Conservation (phyloP, 2,329 filamentous ascomycete genomes). For the Kalmusia sp. region DNA sequence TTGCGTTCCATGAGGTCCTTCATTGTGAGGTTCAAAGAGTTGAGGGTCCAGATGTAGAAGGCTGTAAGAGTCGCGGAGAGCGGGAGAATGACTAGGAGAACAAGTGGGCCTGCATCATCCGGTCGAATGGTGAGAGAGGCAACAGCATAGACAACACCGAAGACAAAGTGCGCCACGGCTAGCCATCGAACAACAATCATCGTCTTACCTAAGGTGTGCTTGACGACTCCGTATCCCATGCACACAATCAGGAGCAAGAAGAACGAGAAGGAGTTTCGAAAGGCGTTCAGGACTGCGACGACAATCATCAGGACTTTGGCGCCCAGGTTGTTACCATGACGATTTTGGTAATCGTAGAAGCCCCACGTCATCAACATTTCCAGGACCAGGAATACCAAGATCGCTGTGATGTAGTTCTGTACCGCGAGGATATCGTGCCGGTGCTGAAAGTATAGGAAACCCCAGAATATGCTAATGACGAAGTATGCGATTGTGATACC, state of each 20-base stretch:
- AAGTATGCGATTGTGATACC: slow-evolving; percentile 93
- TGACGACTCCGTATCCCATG: slow-evolving; percentile 99
- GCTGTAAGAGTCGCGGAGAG: slow-evolving; percentile 90
- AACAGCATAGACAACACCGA: slow-evolving; percentile 91
- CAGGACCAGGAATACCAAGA: slow-evolving; percentile 89
- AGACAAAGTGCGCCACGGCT: slow-evolving; percentile 91
- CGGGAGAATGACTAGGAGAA: slow-evolving; percentile 91
- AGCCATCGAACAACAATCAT: slow-evolving; percentile 95
- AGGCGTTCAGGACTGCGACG: slow-evolving; percentile 92
- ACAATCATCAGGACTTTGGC: slow-evolving; percentile 87
- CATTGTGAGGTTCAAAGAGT: slow-evolving; percentile 91
- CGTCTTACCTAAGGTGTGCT: slow-evolving; percentile 85
- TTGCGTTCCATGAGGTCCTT: slow-evolving; percentile 96
- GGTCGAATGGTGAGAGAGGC: slow-evolving; percentile 88
- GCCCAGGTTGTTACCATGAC: slow-evolving; percentile 81
- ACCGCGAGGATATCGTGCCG: slow-evolving; percentile 92
- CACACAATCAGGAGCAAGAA: slow-evolving; percentile 97
- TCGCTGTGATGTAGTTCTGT: slow-evolving; percentile 98
- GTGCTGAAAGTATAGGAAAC: slow-evolving; percentile 93
- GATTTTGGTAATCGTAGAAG: slow-evolving; percentile 96
- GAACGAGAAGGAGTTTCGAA: slow-evolving; percentile 96
- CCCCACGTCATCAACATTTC: slow-evolving; percentile 99
- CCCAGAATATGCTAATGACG: slow-evolving; percentile 87
- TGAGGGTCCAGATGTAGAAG: slow-evolving; percentile 98
- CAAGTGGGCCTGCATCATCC: slow-evolving; percentile 85